Evolutionary conservation across 345 rosid species (phyloP).

Genomic region (Boechera stricta): DNA sequence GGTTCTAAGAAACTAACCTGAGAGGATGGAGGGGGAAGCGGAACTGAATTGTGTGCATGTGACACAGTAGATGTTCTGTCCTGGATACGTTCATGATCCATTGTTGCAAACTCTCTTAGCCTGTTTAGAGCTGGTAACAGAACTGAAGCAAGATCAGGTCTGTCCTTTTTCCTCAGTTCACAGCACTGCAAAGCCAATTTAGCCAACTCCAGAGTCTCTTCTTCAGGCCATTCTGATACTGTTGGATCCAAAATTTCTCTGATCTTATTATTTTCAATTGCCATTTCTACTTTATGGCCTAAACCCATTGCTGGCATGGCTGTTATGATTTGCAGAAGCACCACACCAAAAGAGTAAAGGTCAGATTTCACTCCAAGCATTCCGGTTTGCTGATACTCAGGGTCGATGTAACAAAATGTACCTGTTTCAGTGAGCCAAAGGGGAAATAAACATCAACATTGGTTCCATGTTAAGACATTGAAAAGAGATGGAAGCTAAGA

Average conservation of each 20-base stretch:
- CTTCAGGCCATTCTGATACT: slow-evolving; percentile 70
- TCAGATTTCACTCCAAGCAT: slow-evolving; percentile 86
- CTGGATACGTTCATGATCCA: slow-evolving; percentile 38
- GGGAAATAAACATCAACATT: slow-evolving; percentile 30
- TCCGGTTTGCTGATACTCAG: slow-evolving; percentile 89
- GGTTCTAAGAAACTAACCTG: slow-evolving; percentile 40
- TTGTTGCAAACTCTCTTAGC: slow-evolving; percentile 52
- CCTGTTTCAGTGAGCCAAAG: slow-evolving; percentile 41
- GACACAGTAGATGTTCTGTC: slow-evolving; percentile 16
- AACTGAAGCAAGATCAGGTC: slow-evolving; percentile 71
- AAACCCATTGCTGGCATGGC: slow-evolving; percentile 74
- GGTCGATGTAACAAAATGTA: slow-evolving; percentile 87
- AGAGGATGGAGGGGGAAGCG: slow-evolving; percentile 30
- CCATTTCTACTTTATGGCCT: slow-evolving; percentile 56
- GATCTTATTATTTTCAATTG: slow-evolving; percentile 58
- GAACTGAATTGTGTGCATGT: slow-evolving; percentile 23
- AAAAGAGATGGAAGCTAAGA: slow-evolving; percentile 13
- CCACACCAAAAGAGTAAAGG: slow-evolving; percentile 75
- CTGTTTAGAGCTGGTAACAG: slow-evolving; percentile 68
- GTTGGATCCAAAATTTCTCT: slow-evolving; percentile 63
- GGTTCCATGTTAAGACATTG: slow-evolving; percentile 18
- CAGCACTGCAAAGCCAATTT: slow-evolving; percentile 70
- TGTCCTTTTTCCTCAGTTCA: slow-evolving; percentile 79
- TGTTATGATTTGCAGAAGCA: slow-evolving; percentile 80
- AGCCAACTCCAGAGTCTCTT: slow-evolving; percentile 67